A percentile compares a stretch with the other conserved stretches of the same genome.
Evolutionary conservation across 2,329 filamentous ascomycete species (phyloP).

Genomic region (Neoscytalidium dimidiatum): DNA sequence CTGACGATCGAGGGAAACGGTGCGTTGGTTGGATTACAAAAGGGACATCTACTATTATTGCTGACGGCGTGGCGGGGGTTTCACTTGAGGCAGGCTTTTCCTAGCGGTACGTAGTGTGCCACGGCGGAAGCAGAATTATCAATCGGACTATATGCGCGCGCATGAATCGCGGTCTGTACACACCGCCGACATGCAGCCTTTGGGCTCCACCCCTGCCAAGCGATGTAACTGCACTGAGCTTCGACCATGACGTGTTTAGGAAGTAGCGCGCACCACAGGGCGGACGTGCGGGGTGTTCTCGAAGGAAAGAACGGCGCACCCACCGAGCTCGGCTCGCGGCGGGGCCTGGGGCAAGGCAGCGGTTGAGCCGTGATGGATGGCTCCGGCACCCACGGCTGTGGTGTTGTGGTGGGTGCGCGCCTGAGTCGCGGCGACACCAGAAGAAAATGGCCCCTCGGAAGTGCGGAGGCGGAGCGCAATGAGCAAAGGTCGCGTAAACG

Average conservation of each 20-base stretch:
- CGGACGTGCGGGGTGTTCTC: conserved; percentile 15
- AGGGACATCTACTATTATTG: not conserved
- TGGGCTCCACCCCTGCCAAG: conserved; percentile 15
- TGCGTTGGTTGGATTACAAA: conserved; percentile 7
- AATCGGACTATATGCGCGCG: not conserved
- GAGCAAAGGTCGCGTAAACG: too few species aligned
- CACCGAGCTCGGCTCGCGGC: not conserved
- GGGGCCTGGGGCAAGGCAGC: conserved; percentile 5
- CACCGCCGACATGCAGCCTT: conserved; percentile 3
- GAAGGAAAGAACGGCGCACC: not conserved
- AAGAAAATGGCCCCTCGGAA: too few species aligned
- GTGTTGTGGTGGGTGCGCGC: conserved; percentile 3
- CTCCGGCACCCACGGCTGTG: conserved; percentile 11
- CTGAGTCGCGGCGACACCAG: not conserved
- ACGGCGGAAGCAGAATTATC: conserved; percentile 5
- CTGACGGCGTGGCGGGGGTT: conserved; percentile 1
- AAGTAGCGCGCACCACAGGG: not conserved
- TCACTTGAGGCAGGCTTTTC: not conserved
- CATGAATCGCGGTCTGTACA: conserved; percentile 5
- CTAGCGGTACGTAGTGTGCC: not conserved
- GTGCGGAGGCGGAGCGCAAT: too few species aligned
- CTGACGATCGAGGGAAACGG: conserved; percentile 3
- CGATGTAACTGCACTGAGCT: conserved; percentile 12
- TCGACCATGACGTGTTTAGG: conserved; percentile 16
- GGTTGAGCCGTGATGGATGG: conserved; percentile 13